Evolutionary conservation across 192 early-diverging fungal genomes (phyloP).

Genomic region (Cladochytrium replicatum): DNA sequence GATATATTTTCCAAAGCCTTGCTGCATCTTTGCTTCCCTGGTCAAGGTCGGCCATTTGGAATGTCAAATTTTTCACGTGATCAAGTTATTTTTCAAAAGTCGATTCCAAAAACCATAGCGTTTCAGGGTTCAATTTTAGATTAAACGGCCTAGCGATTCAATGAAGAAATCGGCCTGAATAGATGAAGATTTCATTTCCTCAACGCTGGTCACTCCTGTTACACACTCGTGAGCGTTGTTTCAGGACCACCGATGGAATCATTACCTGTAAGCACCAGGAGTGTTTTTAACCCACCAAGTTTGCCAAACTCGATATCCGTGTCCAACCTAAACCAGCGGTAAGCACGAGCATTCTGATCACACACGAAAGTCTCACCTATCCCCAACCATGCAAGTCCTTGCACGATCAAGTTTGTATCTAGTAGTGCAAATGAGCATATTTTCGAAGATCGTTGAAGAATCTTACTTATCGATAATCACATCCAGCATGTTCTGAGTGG

Average conservation of each 20-base stretch:
- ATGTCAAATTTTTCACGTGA: no score
- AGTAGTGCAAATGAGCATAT: neutral
- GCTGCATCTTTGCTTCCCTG: no score
- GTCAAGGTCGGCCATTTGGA: no score
- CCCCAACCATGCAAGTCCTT: constrained; percentile 93
- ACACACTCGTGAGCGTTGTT: neutral
- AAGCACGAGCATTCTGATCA: constrained; percentile 2
- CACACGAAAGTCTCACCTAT: constrained; percentile 30
- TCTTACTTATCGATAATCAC: constrained; percentile 72
- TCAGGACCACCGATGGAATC: neutral
- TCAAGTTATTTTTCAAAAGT: no score
- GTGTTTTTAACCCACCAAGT: constrained; percentile 69
- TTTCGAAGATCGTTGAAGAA: neutral
- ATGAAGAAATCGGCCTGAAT: constrained; percentile 34
- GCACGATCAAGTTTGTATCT: constrained; percentile 61
- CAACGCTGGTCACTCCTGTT: constrained; percentile 26
- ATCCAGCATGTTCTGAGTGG: constrained; percentile 87
- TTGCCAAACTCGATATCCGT: constrained; percentile 95
- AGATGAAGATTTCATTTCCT: constrained; percentile 8
- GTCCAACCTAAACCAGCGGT: constrained; percentile 47
- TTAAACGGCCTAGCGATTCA: constrained; percentile 21
- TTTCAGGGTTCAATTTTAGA: no score
- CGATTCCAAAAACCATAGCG: no score
- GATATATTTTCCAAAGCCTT: constrained; percentile 77
- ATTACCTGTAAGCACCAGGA: constrained; percentile 83